phyloP scores from a whole-genome alignment of 2,329 filamentous ascomycete genomes.

The Coniochaeta prunicola region DNA sequence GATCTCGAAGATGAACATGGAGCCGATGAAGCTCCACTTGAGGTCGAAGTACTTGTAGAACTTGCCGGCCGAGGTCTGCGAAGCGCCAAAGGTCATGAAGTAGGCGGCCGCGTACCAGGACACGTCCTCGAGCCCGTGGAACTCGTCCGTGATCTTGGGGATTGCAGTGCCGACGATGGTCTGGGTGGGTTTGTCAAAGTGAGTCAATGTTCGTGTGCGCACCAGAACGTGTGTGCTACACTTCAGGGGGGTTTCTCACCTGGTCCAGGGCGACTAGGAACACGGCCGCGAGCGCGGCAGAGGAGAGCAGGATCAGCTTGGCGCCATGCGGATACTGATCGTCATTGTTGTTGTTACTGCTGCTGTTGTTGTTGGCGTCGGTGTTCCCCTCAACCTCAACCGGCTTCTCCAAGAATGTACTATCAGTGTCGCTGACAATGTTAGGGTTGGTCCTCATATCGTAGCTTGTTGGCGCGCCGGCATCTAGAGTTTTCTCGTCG shows the following conservation, averaged over 20 bases:
- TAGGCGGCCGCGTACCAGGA: constrained; percentile 33
- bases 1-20: constrained; percentile 27
- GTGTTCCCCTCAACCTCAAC: no score
- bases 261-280: constrained; percentile 26
- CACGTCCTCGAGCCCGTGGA: constrained; percentile 28
- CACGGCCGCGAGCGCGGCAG: constrained; percentile 22
- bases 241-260: neutral
- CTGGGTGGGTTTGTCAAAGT: neutral
- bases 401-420: no score
- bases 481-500: no score
- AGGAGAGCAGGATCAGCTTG: constrained; percentile 16
- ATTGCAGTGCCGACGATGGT: constrained; percentile 25
- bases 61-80: constrained; percentile 21
- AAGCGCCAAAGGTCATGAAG: constrained; percentile 22
- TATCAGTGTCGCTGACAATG: no score
- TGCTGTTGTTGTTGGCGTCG: no score
- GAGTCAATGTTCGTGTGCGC: neutral
- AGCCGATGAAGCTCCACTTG: constrained; percentile 23
- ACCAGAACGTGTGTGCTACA: neutral
- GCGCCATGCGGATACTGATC: constrained; percentile 7
- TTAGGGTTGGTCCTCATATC: no score
- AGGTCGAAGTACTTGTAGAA: constrained; percentile 24
- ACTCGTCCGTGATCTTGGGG: constrained; percentile 21
- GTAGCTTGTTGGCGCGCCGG: no score
- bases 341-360: no score